Conservation (phyloP, 169 alveolate genomes). For the Cryptosporidium parvum region DNA sequence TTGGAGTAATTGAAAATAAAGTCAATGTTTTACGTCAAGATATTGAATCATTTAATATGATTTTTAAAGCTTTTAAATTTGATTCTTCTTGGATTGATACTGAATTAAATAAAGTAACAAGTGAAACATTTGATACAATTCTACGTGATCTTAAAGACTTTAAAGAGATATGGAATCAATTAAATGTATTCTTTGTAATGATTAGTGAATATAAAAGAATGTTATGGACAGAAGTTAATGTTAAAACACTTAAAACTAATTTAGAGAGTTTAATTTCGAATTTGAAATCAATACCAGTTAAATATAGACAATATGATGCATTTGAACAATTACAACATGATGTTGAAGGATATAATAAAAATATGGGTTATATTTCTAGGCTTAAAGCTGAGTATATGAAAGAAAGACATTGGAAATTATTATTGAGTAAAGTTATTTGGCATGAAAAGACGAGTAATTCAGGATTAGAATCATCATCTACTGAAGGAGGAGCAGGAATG, state of each 20-base stretch:
- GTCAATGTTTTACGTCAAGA: conserved; percentile 21
- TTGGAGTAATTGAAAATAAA: conserved; percentile 29
- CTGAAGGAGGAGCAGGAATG: not conserved
- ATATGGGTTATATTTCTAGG: conserved; percentile 84
- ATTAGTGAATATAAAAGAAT: conserved; percentile 79
- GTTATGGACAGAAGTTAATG: conserved; percentile 87
- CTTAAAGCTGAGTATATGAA: conserved; percentile 95
- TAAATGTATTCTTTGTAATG: conserved; percentile 81
- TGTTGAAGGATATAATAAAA: conserved; percentile 79
- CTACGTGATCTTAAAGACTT: conserved; percentile 88
- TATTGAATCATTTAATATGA: conserved; percentile 9
- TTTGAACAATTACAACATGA: conserved; percentile 90
- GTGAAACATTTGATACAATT: conserved; percentile 87
- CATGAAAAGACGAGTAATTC: not conserved
- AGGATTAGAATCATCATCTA: not conserved
- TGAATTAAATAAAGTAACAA: conserved; percentile 45
- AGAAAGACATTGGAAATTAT: conserved; percentile 96
- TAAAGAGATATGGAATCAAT: conserved; percentile 91
- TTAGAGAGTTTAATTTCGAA: conserved; percentile 89
- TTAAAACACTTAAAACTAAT: conserved; percentile 87
- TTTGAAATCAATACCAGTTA: conserved; percentile 88
- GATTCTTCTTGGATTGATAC: conserved; percentile 48
- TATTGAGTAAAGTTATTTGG: conserved; percentile 83
- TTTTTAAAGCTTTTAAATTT: conserved; percentile 30
- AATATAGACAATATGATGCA: conserved; percentile 92